Percentiles rank a stretch among this genome's conserved stretches.
Conservation (phyloP, 805 yeast genomes). For the Starmera quercuum region DNA sequence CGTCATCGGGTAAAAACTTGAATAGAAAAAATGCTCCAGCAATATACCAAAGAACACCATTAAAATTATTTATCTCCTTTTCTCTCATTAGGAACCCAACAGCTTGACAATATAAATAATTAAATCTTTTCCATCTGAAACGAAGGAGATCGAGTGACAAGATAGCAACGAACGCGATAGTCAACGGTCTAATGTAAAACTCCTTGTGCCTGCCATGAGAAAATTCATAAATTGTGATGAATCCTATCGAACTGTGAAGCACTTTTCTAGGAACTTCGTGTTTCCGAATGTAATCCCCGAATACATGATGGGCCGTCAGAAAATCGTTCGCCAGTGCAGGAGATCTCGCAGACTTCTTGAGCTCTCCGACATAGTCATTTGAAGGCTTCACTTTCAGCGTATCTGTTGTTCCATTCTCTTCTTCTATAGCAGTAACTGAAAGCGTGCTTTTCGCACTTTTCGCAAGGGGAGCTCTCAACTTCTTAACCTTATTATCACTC, state of each 20-base stretch:
- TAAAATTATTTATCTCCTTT: conserved; percentile 60
- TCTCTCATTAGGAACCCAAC: conserved; percentile 85
- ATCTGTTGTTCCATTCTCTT: no score
- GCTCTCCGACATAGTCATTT: conserved; percentile 8
- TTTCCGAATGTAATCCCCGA: conserved; percentile 52
- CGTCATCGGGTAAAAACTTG: conserved; percentile 67
- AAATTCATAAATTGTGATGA: conserved; percentile 69
- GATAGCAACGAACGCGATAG: conserved; percentile 46
- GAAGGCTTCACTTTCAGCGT: background rate
- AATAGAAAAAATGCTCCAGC: conserved; percentile 74
- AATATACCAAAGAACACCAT: conserved; percentile 86
- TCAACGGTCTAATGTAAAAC: conserved; percentile 54
- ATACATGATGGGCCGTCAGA: conserved; percentile 33
- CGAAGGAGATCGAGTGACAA: conserved; percentile 62
- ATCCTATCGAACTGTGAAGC: conserved; percentile 85
- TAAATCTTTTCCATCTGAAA: conserved; percentile 52
- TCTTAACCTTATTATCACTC: no score
- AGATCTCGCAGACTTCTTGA: conserved; percentile 4
- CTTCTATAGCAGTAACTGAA: no score
- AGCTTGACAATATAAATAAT: conserved; percentile 52
- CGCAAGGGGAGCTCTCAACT: no score
- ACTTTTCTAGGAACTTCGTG: conserved; percentile 87
- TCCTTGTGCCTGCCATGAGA: conserved; percentile 47
- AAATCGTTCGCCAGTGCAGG: conserved; percentile 14
- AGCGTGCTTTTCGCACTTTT: no score